Percentiles rank a stretch among this genome's conserved stretches.
Conservation (phyloP, 129 eudicot species). For the Mikania micrantha region DNA sequence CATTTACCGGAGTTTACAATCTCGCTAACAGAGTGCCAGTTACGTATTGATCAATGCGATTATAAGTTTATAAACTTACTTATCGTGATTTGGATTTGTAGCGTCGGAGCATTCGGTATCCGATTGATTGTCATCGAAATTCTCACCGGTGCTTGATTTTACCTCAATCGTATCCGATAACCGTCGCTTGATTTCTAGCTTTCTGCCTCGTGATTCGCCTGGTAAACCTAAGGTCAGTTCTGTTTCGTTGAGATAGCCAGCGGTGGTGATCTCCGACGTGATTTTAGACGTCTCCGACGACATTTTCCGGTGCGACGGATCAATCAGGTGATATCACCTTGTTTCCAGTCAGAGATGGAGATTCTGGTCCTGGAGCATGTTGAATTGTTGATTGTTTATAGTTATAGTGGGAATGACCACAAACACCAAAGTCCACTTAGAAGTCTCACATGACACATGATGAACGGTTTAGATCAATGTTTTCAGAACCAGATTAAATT, state of each 20-base stretch:
- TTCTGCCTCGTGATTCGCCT: constrained; percentile 32
- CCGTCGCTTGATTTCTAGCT: constrained; percentile 39
- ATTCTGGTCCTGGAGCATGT: not conserved
- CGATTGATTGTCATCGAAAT: not conserved
- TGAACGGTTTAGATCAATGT: not conserved
- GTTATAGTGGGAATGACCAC: constrained; percentile 12
- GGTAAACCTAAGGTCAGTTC: constrained; percentile 81
- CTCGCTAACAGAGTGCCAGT: not conserved
- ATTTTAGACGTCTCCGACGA: constrained; percentile 2
- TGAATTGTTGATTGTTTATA: not conserved
- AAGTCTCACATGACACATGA: constrained; percentile 5
- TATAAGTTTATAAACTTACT: constrained; percentile 43
- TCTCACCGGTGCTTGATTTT: constrained; percentile 15
- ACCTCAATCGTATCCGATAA: constrained; percentile 29
- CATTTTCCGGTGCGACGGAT: not conserved
- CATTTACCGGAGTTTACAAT: too few relatives aligned
- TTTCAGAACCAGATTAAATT: too few relatives aligned
- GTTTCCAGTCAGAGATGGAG: not conserved
- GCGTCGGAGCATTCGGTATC: not conserved
- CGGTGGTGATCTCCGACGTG: constrained; percentile 9
- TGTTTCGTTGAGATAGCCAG: constrained; percentile 34
- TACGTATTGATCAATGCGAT: not conserved
- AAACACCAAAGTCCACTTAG: constrained; percentile 7
- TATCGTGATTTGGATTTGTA: constrained; percentile 15
- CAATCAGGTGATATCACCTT: not conserved